Conservation (phyloP, 164 flowering plant species). For the grape (Vitis vinifera) region ASM3070453v1 NC_081811.1:27449501-27450000, state of each 20-base stretch:
- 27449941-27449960: conserved; percentile 68
- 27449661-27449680: too few relatives aligned
- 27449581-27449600: too few relatives aligned
- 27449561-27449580: too few relatives aligned
- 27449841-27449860: conserved; percentile 68
- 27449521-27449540: too few relatives aligned
- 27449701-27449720: neutral
- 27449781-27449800: too few relatives aligned
- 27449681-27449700: neutral
- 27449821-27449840: conserved; percentile 51
- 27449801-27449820: neutral
- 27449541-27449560: too few relatives aligned
- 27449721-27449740: neutral
- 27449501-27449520: too few relatives aligned
- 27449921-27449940: conserved; percentile 93
- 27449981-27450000: conserved; percentile 92
- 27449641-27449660: too few relatives aligned
- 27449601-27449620: too few relatives aligned
- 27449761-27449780: too few relatives aligned
- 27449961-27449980: conserved; percentile 97
- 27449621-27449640: too few relatives aligned
- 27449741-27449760: neutral
- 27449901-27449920: conserved; percentile 83
- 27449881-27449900: conserved; percentile 73
- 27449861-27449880: conserved; percentile 92